These are phyloP conservation scores for Hypoxylon perforatum DNA, from an alignment of 495 filamentous ascomycete species.

Conservation along the genomic window DNA sequence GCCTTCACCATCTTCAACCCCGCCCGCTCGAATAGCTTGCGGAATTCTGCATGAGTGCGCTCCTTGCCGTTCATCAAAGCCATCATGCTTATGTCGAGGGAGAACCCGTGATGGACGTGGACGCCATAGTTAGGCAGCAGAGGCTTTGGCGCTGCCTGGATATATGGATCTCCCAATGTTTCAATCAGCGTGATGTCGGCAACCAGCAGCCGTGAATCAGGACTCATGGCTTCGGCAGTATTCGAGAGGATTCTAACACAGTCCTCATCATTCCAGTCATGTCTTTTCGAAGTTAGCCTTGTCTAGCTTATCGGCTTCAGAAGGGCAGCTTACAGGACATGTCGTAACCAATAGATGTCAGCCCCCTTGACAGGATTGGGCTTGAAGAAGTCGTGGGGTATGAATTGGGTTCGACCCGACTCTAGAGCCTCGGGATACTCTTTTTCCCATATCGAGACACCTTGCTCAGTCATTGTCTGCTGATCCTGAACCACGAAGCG, in stretches of 20 bases:
- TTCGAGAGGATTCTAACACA: constrained; percentile 50
- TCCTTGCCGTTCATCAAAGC: constrained; percentile 53
- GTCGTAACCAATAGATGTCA: constrained; percentile 56
- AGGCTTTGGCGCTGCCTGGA: constrained; percentile 47
- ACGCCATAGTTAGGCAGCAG: constrained; percentile 53
- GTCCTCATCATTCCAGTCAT: constrained; percentile 58
- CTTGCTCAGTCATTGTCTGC: constrained; percentile 43
- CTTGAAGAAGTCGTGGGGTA: constrained; percentile 56
- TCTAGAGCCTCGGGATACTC: constrained; percentile 46
- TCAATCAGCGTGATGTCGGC: constrained; percentile 55
- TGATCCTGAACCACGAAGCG: constrained; percentile 56
- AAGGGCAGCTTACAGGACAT: constrained; percentile 44
- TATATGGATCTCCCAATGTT: constrained; percentile 46
- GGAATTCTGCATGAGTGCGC: constrained; percentile 51
- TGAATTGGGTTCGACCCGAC: constrained; percentile 45
- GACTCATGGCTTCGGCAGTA: constrained; percentile 44
- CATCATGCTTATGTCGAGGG: constrained; percentile 54
- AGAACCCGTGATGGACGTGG: constrained; percentile 46
- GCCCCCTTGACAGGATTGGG: constrained; percentile 53
- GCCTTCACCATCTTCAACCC: constrained; percentile 38
- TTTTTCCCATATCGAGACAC: constrained; percentile 42
- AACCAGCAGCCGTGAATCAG: constrained; percentile 51
- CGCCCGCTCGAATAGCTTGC: constrained; percentile 30
- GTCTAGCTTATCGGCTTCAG: not conserved
- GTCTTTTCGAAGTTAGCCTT: constrained; percentile 31